phyloP scores from a whole-genome alignment of 1,139 yeast genomes.

The Debaryomyces coudertii region DNA sequence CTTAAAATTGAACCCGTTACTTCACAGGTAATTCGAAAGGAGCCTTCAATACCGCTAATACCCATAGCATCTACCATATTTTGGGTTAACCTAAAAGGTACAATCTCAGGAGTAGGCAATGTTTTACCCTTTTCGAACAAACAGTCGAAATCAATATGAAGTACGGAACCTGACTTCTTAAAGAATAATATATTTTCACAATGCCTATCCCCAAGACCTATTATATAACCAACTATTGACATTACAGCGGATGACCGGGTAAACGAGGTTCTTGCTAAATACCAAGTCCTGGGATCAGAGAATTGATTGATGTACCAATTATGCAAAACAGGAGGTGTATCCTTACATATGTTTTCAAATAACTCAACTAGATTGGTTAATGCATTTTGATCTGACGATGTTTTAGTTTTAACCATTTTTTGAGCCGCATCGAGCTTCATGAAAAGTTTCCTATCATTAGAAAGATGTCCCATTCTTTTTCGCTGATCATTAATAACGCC shows the following conservation, averaged over 20 bases:
- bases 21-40: slow-evolving; percentile 84
- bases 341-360: slow-evolving; percentile 36
- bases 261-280: slow-evolving; percentile 71
- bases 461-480: slow-evolving; percentile 36
- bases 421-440: slow-evolving; percentile 45
- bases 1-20: slow-evolving; percentile 76
- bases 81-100: slow-evolving; percentile 89
- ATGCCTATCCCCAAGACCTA: slow-evolving; percentile 94
- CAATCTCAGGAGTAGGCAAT: slow-evolving; percentile 82
- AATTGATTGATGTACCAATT: slow-evolving; percentile 88
- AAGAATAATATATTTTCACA: slow-evolving; percentile 85
- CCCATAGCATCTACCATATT: slow-evolving; percentile 94
- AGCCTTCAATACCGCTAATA: slow-evolving; percentile 86
- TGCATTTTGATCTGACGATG: slow-evolving; percentile 20
- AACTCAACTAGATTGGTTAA: slow-evolving; percentile 26
- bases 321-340: slow-evolving; percentile 75
- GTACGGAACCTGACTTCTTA: slow-evolving; percentile 72
- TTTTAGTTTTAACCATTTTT: slow-evolving; percentile 31
- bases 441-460: slow-evolving; percentile 39
- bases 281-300: slow-evolving; percentile 91
- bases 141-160: slow-evolving; percentile 97
- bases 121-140: slow-evolving; percentile 82
- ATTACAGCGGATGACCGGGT: slow-evolving; percentile 88
- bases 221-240: slow-evolving; percentile 94
- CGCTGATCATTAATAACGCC: slow-evolving; percentile 57